phyloP scores from a whole-genome alignment of 768 basidiomycete genomes.

The Lactarius hatsudake region DNA sequence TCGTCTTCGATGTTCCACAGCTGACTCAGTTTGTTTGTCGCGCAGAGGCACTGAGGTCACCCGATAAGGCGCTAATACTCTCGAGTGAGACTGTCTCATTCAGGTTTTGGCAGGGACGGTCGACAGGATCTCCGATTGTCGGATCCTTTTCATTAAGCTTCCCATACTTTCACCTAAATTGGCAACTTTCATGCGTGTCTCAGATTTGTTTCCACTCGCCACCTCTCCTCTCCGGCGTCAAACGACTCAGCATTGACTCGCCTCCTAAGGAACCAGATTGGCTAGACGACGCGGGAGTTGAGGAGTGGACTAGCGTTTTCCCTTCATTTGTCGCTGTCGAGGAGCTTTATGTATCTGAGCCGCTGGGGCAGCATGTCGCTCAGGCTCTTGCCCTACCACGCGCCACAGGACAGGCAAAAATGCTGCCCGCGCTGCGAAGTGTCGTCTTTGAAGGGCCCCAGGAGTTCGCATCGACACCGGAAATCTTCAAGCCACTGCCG shows the following conservation, averaged over 20 bases:
- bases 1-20: not conserved
- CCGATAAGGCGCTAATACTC: not conserved
- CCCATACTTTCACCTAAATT: too few relatives aligned
- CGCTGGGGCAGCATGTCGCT: not conserved
- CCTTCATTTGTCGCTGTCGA: not conserved
- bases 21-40: not conserved
- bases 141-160: not conserved
- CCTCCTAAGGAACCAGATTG: not conserved
- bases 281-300: not conserved
- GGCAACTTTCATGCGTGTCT: not conserved
- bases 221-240: not conserved
- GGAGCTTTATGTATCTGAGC: not conserved
- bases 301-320: not conserved
- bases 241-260: not conserved
- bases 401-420: not conserved
- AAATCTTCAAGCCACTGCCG: not conserved
- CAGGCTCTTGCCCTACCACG: not conserved
- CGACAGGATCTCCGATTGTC: not conserved
- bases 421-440: not conserved
- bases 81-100: not conserved
- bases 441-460: not conserved
- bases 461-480: not conserved
- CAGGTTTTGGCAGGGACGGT: not conserved
- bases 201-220: not conserved
- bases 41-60: not conserved